These are phyloP conservation scores for Chimonanthus praecox DNA, from an alignment of 164 flowering plant species.

Conservation along the genomic window DNA sequence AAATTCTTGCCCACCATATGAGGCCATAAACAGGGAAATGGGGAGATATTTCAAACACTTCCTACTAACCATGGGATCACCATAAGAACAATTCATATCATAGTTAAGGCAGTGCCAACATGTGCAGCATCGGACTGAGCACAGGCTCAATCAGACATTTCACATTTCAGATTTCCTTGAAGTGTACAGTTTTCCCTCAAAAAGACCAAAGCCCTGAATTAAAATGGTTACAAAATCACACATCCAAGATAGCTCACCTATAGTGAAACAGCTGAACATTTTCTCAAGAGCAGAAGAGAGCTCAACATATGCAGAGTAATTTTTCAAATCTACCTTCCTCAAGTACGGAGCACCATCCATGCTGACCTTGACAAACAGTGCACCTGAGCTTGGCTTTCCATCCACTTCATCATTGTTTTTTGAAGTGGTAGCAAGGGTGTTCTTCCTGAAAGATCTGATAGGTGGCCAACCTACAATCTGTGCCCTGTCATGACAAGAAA, in stretches of 20 bases:
- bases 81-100: not conserved
- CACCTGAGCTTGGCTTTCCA: constrained; percentile 71
- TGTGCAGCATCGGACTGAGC: not conserved
- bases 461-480: constrained; percentile 99
- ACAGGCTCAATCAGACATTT: not conserved
- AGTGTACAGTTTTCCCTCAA: not conserved
- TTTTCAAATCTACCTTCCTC: constrained; percentile 87
- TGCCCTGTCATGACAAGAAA: constrained; percentile 50
- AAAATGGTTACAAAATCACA: not conserved
- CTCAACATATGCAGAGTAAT: constrained; percentile 55
- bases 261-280: constrained; percentile 91
- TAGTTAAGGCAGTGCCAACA: not conserved
- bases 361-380: constrained; percentile 89
- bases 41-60: too few relatives aligned
- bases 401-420: constrained; percentile 86
- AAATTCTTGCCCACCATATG: too few relatives aligned
- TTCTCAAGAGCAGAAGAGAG: constrained; percentile 87
- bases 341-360: constrained; percentile 99
- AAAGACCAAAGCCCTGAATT: not conserved
- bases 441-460: constrained; percentile 76
- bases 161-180: not conserved
- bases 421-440: constrained; percentile 63
- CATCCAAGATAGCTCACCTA: constrained; percentile 42
- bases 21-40: too few relatives aligned
- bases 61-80: not conserved